Base-by-base conservation (phyloP, 345 rosid genomes). In the Conringia planisiliqua region DNA sequence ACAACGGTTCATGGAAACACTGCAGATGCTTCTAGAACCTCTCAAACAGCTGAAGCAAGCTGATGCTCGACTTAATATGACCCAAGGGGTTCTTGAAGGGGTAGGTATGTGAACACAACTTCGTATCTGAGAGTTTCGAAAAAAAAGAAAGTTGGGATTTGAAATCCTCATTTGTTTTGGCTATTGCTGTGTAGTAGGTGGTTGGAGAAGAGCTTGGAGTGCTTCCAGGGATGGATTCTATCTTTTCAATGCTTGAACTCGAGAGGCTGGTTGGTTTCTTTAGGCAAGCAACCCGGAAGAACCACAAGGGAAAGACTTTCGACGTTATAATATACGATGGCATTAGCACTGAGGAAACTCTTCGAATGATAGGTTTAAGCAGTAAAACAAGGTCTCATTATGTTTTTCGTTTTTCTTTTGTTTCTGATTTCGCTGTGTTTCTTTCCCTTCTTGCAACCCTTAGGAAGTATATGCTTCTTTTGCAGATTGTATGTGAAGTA, bases 201-300 rank as follows among this genome's bases (percentile, higher is more conserved):
- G 98, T 91, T 51, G 98, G 95, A 75, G 93, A 91, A 87, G 98
- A 93, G 87, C 90, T 93, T 33, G 96, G 96, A 30, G 90, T 94
- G 78, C 97, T 94, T 79, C 98, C 96, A 59, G 97, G 97, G 76
- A 91, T 93, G 94, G 98, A 91, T 73, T 86, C 96, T 2, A 82
- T 89, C 43, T 85, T 88, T 68, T 85, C 94, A 32, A 82, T 77
- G 70, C 78, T 88, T 29, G 86, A 78, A 35, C 83, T 87, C 13
- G 89, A 78, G 74, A 79, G 87, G 83, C 85, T 83, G 70, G 82
- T 83, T 26, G 85, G 90, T 47, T 85, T 88, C 75, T 68, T 84
- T 33, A 79, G 84, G 69, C 84, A 77, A 72, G 76, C 66, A n/a
- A 72, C 81, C 30, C 78, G 62, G 68, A 74, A 66, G 73, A 85